Base-by-base conservation (phyloP, 2,329 filamentous ascomycete genomes). In the Paradendryphiella salina region DNA sequence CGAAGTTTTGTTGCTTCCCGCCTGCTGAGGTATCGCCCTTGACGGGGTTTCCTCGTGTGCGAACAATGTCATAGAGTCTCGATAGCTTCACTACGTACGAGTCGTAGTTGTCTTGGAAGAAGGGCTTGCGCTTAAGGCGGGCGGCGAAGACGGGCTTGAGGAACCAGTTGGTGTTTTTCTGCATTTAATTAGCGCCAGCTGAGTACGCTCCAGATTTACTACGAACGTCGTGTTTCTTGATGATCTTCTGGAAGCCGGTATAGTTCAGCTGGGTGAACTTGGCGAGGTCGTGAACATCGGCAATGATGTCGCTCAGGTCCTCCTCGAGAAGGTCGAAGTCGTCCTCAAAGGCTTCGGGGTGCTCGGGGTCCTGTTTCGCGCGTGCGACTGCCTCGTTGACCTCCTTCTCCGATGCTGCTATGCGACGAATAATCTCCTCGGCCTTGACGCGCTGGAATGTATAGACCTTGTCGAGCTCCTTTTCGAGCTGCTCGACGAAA, bases 241-340 rank as follows among this genome's bases (percentile, higher is more conserved):
- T 96, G 59, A 99, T 99, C 81, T 99, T 99, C 79, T 96, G 95
- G 73, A 99, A 99, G 4, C 94, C 94, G 0, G 93, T 97, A 72
- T 99, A 99, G 77, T 99, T 99, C 70, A 99, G 79, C 77, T 96
- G 93, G 5, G 96, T 95, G 73, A 96, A 99, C 77, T 97, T 97
- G 73, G 94, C 92, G 53, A 99, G 82, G 68, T 99, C 94, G 75
- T 99, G 93, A 17, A 99, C 94, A 69, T 99, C 93, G 63, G 94
- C 94, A 72, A 99, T 99, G 69, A 99, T 92, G 73, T 99, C 94
- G 76, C 91, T 96, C 67, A 99, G 77, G 67, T 96, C 91, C 71
- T 96, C 89, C 77, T 99, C 94, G 26, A 97, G 82, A 64, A 96
- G 78, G 79, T 95, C 84, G 67, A 96, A 97, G 72, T 97, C 93